phyloP scores from a whole-genome alignment of 257 asterid species.

The Gynochthodes officinalis region DNA sequence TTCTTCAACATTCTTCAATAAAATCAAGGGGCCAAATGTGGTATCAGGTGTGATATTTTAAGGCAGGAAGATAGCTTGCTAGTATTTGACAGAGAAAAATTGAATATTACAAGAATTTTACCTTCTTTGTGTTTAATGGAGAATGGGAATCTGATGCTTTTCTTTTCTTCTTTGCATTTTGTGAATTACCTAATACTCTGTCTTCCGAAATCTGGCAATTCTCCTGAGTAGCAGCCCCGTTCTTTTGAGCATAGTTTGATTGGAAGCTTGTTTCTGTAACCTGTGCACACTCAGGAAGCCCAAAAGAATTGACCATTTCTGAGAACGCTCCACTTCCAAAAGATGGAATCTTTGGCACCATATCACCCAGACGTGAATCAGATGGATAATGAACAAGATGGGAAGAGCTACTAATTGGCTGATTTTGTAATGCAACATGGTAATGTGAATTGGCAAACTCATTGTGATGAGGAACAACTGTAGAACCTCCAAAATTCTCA shows the following conservation, averaged over 20 bases:
- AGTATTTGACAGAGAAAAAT: not conserved
- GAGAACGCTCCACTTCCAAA: conserved; percentile 65
- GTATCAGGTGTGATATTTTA: not conserved
- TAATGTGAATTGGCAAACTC: conserved; percentile 57
- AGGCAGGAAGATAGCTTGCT: conserved; percentile 2
- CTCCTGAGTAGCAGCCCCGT: conserved; percentile 29
- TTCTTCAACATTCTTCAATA: conserved; percentile 49
- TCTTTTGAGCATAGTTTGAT: conserved; percentile 30
- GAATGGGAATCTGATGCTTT: conserved; percentile 34
- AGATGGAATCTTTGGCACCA: conserved; percentile 54
- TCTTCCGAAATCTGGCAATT: conserved; percentile 39
- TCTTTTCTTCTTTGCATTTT: conserved; percentile 66
- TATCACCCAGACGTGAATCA: conserved; percentile 44
- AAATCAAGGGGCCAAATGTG: conserved; percentile 10
- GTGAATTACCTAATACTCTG: conserved; percentile 38
- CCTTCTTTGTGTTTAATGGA: conserved; percentile 36
- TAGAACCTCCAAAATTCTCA: conserved; percentile 42
- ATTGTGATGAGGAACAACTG: conserved; percentile 47
- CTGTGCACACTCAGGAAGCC: conserved; percentile 35
- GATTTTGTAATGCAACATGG: conserved; percentile 39
- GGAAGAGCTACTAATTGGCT: conserved; percentile 38
- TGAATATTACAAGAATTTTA: conserved; percentile 9
- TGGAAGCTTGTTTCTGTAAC: conserved; percentile 24
- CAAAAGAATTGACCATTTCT: conserved; percentile 47
- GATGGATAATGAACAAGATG: conserved; percentile 53